Evolutionary conservation across 2,329 filamentous ascomycete species (phyloP).

Genomic region (Xylaria hypoxylon): DNA sequence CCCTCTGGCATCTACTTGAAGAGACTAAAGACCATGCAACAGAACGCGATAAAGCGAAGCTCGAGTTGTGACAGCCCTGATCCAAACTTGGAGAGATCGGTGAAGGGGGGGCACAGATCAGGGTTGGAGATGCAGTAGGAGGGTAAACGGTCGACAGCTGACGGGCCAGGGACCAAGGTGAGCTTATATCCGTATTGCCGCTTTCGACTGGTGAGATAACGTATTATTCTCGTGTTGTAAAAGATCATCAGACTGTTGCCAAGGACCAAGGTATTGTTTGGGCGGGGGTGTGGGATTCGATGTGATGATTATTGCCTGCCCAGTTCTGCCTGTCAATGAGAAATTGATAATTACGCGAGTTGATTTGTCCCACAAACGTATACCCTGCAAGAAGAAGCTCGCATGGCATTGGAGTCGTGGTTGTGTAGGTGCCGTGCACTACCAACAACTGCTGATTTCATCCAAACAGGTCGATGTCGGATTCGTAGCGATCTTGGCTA

Average conservation of each 20-base stretch:
- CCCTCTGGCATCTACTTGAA: background rate
- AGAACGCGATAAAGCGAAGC: background rate
- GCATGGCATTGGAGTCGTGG: background rate
- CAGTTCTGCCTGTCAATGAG: background rate
- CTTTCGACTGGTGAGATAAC: slow-evolving; percentile 3
- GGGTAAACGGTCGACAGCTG: background rate
- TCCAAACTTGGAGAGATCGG: background rate
- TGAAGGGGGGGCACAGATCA: background rate
- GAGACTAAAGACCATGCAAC: background rate
- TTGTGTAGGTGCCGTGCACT: no score
- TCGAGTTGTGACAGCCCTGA: background rate
- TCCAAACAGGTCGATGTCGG: slow-evolving; percentile 11
- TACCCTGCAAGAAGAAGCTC: background rate
- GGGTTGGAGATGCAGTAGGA: background rate
- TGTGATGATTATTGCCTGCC: background rate
- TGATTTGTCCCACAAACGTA: slow-evolving; percentile 2
- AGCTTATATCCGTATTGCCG: slow-evolving; percentile 23
- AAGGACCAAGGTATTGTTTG: background rate
- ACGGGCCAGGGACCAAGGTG: background rate
- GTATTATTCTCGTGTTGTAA: slow-evolving; percentile 18
- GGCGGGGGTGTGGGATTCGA: background rate
- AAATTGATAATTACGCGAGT: background rate
- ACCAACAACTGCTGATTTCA: background rate
- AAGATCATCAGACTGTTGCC: slow-evolving; percentile 12
- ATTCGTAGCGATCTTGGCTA: slow-evolving; percentile 18